Base-by-base conservation (phyloP, 1,284 basidiomycete species). In the Trametes pubescens region DNA sequence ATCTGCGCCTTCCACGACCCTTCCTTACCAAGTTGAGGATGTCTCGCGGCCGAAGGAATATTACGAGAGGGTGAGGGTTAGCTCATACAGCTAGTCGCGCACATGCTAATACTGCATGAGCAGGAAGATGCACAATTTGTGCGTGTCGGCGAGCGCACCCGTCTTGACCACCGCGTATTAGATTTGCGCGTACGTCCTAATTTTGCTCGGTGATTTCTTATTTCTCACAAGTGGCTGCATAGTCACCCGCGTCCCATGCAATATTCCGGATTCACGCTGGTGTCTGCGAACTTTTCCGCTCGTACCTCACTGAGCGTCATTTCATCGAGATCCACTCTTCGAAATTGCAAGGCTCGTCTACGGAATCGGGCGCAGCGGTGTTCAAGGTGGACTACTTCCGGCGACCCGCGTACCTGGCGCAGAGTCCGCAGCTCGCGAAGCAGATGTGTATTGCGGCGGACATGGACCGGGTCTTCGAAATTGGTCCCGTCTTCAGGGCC, bases 361-460 rank as follows among this genome's bases (percentile, higher is more conserved):
- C 89, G 29, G 90, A 92, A 78, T 81, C 79, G 40, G 90, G 90
- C 10, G 83, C 89, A 1, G 82, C 74, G 10, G 89, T 91, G n/a
- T 91, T 91, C 82, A 89, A 88, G 75, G 86, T 91, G 26, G 81
- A 84, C 62, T 91, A 91, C 80, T 91, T 91, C 77, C 84, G 89
- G 67, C 78, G 85, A 4, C 69, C 75, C 18, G 89, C 88, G 6
- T 91, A 87, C 81, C 80, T 91, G 18, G 89, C 89, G 9, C 89
- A 91, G 77, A 84, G 82, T 65, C 89, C 89, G 47, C 89, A 91
- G 77, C 80, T 91, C 26, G 86, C 86, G 61, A 91, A 91, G 79
- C 89, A 91, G 79, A 91, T 91, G 88, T 87, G 86, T 69, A 90
- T 91, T 64, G 85, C 88, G 21, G 88, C 86, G 57, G 89, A 91